Evolutionary conservation across 2,329 filamentous ascomycete species (phyloP), one percentile per base, ranked within the genome.

Genomic region (Diaporthe helianthi): DNA sequence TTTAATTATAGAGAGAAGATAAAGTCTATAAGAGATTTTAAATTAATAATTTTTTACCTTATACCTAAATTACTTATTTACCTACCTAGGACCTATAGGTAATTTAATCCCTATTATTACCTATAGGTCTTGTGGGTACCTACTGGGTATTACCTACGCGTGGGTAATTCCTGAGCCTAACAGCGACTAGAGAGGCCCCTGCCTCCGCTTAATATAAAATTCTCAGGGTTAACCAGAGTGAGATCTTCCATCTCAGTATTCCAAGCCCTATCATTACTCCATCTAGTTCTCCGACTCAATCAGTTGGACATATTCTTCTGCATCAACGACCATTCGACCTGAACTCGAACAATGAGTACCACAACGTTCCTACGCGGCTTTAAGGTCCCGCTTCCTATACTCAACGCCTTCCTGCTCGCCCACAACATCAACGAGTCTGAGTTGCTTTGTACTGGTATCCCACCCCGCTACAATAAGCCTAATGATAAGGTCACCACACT

Each of bases 231-330:
- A 10, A 61, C 9, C 60, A 36, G n/a, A 17, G 12, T 63, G 46
- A 64, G 60, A 51, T 64, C 19, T 64, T 64, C 53, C 60, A 19
- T 24, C 46, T 64, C 60, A 51, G 46, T 51, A 64, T 49, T 64
- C 44, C 60, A 64, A 51, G 60, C 46, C 60, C 31, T 19, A 64
- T 38, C 46, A 61, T 26, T 17, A 29, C 55, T 61, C 24, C 38
- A 17, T 61, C 22, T 61, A 4, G 55, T 61, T n/a, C n/a, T n/a
- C n/a, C n/a, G n/a, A n/a, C n/a, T n/a, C n/a, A n/a, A 49, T 9
- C 55, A 46, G 26, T 64, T 24, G 19, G 2, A 49, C 58, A 15
- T 6, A 64, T 17, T 36, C 61, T 31, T 65, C 24, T 33, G 8
- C 49, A 17, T 65, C 63, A 46, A 54, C 63, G 17, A 33, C 17